These are phyloP conservation scores for Saturnispora sanitii DNA, from an alignment of 805 yeast genomes.

Conservation along the genomic window DNA sequence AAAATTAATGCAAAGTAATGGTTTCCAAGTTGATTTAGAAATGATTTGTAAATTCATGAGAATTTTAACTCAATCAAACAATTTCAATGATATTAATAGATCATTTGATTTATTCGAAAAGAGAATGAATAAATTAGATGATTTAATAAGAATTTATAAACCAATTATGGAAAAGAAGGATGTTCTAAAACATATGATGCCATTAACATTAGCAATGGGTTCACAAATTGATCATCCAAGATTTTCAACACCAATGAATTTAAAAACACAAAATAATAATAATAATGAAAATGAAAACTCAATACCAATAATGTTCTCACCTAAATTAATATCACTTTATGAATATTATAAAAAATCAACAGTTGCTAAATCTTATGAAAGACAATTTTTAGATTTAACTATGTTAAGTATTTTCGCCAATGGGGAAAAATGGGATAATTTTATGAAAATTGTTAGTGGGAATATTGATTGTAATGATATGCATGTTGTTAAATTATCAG, in stretches of 20 bases:
- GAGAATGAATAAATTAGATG: constrained; percentile 16
- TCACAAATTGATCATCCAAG: constrained; percentile 20
- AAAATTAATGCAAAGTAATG: constrained; percentile 23
- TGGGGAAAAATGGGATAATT: constrained; percentile 11
- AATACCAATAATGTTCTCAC: constrained; percentile 9
- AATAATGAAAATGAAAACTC: neutral
- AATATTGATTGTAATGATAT: constrained; percentile 14
- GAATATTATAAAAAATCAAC: constrained; percentile 3
- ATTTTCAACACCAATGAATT: constrained; percentile 15
- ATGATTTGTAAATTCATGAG: constrained; percentile 17
- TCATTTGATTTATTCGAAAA: constrained; percentile 15
- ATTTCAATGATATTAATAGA: constrained; percentile 15
- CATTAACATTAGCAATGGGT: constrained; percentile 20
- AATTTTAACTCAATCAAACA: constrained; percentile 22
- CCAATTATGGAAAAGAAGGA: constrained; percentile 16
- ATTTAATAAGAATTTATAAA: constrained; percentile 15
- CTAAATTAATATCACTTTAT: constrained; percentile 4
- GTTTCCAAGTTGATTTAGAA: constrained; percentile 17
- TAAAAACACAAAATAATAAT: neutral
- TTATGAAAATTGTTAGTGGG: constrained; percentile 8
- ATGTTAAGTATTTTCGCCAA: constrained; percentile 15
- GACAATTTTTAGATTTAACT: constrained; percentile 10
- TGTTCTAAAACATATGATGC: constrained; percentile 16
- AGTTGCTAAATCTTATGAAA: constrained; percentile 3
- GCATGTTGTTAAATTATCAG: constrained; percentile 6